Evolutionary conservation across 371 early-diverging fungal species (phyloP), one percentile per base, ranked within the genome.

Genomic region (Dinochytrium kinnereticum): DNA sequence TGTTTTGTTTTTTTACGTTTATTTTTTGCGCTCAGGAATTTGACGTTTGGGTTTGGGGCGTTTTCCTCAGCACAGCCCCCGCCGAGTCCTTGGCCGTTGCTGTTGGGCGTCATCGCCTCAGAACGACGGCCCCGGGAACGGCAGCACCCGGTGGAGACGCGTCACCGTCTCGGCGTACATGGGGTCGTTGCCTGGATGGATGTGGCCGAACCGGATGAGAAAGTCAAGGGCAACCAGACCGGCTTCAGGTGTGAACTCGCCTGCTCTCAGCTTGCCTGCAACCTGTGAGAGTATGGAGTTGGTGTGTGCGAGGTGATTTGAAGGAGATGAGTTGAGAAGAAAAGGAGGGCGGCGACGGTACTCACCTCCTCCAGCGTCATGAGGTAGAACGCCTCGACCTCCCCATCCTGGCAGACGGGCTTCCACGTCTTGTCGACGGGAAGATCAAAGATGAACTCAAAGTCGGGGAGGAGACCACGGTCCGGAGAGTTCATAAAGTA

Each of bases 241-340:
- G 69, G 96, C 92, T 77, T 97, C 96, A 0, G 94, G 93, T 81
- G 94, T 97, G 87, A 96, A 97, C 80, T 91, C 88, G 19, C 87
- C 89, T 0, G 59, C 75, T 1, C 84, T 72, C 39, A 96, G 78
- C 0, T 84, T 81, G 17, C 85, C 74, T 64, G 81, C 80, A 21
- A 90, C 83, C 85, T 86, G 53, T 30, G 36, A 3, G 51, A 37
- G 13, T 30, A n/a, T 39, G 53, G 19, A 49, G 19, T 17, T 7
- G 37, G 19, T 17, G 36, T 36, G 15, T 50, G n/a, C n/a, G n/a
- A n/a, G n/a, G n/a, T n/a, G n/a, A n/a, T n/a, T n/a, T n/a, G 19
- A 13, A 28, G n/a, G 7, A 28, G 21, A 7, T 1, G 37, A 70
- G 34, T 5, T 33, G 3, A 24, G 40, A 38, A 50, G 26, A 49